phyloP scores from a whole-genome alignment of 108 stramenopile species.

The Conticribra weissflogii region DNA sequence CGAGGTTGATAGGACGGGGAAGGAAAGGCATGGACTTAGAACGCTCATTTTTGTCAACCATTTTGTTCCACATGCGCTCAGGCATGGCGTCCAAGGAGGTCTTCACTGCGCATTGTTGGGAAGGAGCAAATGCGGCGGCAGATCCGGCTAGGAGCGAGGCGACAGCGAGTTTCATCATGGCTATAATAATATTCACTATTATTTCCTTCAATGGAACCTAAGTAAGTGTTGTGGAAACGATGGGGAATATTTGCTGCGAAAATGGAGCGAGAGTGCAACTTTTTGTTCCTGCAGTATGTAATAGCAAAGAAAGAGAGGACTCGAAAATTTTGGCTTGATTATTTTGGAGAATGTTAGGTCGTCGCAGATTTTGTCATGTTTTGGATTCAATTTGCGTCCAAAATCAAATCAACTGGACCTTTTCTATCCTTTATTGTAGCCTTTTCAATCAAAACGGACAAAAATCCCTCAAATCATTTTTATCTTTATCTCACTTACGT shows the following conservation, averaged over 20 bases:
- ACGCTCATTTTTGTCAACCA: conserved; percentile 87
- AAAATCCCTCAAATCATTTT: background rate
- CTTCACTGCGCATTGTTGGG: conserved; percentile 43
- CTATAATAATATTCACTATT: conserved; percentile 2
- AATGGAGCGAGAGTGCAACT: no score
- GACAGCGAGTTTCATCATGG: conserved; percentile 81
- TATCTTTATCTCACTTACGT: background rate
- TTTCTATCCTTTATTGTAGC: no score
- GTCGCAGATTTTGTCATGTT: background rate
- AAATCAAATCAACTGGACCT: no score
- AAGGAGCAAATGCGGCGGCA: conserved; percentile 83
- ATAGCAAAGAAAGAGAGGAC: no score
- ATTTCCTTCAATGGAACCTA: background rate
- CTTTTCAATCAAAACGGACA: no score
- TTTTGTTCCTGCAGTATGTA: no score
- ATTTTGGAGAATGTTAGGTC: background rate
- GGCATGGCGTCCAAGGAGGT: conserved; percentile 73
- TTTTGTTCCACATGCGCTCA: conserved; percentile 86
- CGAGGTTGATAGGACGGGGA: conserved; percentile 86
- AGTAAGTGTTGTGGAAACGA: no score
- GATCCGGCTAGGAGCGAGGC: conserved; percentile 76
- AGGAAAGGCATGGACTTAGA: conserved; percentile 79
- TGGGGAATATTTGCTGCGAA: no score
- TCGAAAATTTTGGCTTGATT: background rate
- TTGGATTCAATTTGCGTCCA: no score